Conservation (phyloP, 2,329 filamentous ascomycete species). For the Drechmeria coniospora region DNA sequence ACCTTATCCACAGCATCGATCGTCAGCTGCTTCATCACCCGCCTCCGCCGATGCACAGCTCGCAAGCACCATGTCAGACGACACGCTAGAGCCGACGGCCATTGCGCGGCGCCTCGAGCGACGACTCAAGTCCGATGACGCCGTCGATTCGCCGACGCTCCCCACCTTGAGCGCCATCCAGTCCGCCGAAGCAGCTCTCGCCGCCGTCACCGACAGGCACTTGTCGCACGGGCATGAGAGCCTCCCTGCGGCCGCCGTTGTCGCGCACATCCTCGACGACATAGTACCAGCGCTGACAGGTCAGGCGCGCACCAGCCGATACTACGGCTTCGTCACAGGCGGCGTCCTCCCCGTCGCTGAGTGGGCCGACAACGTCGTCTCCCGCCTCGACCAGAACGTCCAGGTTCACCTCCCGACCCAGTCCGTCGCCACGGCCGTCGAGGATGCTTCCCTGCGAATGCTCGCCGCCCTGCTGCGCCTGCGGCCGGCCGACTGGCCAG, state of each 20-base stretch:
- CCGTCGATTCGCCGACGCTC: constrained; percentile 21
- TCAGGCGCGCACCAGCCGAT: constrained; percentile 48
- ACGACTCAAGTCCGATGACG: no score
- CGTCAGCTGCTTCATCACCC: no score
- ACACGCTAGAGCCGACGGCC: constrained; percentile 8
- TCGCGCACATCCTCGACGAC: constrained; percentile 26
- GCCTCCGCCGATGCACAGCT: no score
- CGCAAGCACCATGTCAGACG: no score
- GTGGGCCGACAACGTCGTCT: constrained; percentile 73
- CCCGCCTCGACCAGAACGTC: constrained; percentile 68
- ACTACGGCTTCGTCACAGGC: constrained; percentile 84
- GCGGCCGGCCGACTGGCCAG: constrained; percentile 34
- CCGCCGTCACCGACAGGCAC: constrained; percentile 8
- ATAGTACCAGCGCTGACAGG: constrained; percentile 49
- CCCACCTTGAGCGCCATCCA: constrained; percentile 19
- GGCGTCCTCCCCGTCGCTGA: constrained; percentile 64
- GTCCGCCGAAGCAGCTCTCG: constrained; percentile 24
- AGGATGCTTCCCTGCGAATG: constrained; percentile 56
- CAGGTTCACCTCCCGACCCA: constrained; percentile 67
- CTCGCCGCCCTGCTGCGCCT: constrained; percentile 52
- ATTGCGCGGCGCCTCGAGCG: constrained; percentile 7
- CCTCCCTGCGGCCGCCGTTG: constrained; percentile 12
- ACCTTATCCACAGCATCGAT: no score
- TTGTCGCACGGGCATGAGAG: no score
- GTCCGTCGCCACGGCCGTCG: constrained; percentile 60